Evolutionary conservation across 345 rosid genomes (phyloP), one percentile per base, ranked within the genome.

Genomic region (Psidium guajava): DNA sequence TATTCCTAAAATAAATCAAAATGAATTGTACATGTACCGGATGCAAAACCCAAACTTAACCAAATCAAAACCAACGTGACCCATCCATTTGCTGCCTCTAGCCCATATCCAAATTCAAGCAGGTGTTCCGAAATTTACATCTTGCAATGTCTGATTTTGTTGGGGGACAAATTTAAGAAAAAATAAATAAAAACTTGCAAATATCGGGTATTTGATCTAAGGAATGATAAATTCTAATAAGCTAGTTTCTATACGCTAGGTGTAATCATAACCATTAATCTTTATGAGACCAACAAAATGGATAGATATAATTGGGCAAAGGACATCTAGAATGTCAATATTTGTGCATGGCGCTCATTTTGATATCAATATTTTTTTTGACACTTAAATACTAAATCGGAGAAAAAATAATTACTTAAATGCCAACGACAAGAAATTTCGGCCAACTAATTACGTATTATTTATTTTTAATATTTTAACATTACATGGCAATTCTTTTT

Each of bases 221-320:
- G 20, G 1, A 5, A 18, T 32, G 42, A 28, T 20, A 64, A 64
- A 15, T 3, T 28, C 11, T 32, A 28, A 11, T 61, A 28, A 16
- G 22, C 42, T 7, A 36, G 18, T 64, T 28, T 64, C 2, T 4
- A 1, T 28, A 15, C 0, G 7, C 1, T 0, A 2, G 0, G 3
- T 15, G 5, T 3, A 28, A 15, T 64, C 20, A 28, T 7, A 0
- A 40, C 21, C 0, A 0, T 61, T 59, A 27, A 0, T 28, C 16
- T 1, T 32, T 61, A 28, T 4, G 1, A 64, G 20, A 6, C 6
- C 3, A 64, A 0, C 12, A 1, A 3, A 16, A 28, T 5, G 32
- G 6, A 32, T 47, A 47, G 10, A 47, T 47, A 47, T 47, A 47
- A 47, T 47, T 47, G 49, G 9, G 51, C 51, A 49, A 47, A 47